phyloP scores from a whole-genome alignment of 2,329 filamentous ascomycete species.

The Dactylella cylindrospora region DNA sequence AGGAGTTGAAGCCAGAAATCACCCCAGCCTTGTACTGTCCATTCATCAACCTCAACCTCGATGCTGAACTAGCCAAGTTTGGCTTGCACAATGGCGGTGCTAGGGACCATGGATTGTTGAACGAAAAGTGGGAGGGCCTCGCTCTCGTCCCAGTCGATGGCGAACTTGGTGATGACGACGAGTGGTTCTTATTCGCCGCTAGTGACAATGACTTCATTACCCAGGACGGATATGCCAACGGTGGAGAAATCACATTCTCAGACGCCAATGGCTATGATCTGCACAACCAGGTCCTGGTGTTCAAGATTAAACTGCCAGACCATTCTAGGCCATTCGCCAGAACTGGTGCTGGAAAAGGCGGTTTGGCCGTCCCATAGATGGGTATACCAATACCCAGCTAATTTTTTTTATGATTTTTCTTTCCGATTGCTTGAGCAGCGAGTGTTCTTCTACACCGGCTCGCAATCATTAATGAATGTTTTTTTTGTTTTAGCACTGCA shows the following conservation, averaged over 20 bases:
- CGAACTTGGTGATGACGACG: slow-evolving; percentile 55
- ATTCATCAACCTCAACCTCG: slow-evolving; percentile 70
- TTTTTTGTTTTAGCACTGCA: too few species aligned
- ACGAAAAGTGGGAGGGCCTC: slow-evolving; percentile 77
- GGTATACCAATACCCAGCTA: not conserved
- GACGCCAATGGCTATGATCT: slow-evolving; percentile 63
- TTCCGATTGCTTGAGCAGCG: not conserved
- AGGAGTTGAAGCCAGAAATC: slow-evolving; percentile 60
- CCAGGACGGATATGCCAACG: slow-evolving; percentile 65
- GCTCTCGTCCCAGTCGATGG: slow-evolving; percentile 63
- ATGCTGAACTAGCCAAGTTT: slow-evolving; percentile 65
- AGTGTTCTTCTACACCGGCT: not conserved
- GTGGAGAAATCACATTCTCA: slow-evolving; percentile 60
- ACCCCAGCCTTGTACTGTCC: slow-evolving; percentile 64
- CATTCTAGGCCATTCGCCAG: slow-evolving; percentile 46
- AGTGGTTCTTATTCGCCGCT: slow-evolving; percentile 68
- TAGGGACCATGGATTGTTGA: slow-evolving; percentile 62
- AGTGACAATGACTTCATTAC: slow-evolving; percentile 77
- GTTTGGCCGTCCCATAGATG: slow-evolving; percentile 10
- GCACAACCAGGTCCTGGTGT: slow-evolving; percentile 66
- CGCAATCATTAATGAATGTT: slow-evolving; percentile 3
- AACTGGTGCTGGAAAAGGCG: slow-evolving; percentile 18
- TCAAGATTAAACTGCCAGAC: slow-evolving; percentile 59
- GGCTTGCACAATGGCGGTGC: slow-evolving; percentile 68
- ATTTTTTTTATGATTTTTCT: not conserved